Base-by-base conservation (phyloP, 1,284 basidiomycete genomes). In the Thecaphora thlaspeos region DNA sequence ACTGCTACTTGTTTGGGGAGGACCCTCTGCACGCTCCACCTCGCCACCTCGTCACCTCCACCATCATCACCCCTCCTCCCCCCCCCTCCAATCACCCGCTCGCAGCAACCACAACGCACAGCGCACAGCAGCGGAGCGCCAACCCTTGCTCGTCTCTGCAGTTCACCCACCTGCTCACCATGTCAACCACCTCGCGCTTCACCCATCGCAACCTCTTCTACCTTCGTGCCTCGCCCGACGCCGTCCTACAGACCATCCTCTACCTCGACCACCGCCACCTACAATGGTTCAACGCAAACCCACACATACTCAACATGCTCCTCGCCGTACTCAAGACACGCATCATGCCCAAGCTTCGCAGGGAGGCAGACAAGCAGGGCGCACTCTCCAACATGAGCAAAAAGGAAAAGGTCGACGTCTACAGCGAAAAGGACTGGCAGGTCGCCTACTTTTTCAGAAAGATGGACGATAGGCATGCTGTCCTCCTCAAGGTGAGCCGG, bases 201-300 rank as follows among this genome's bases (percentile, higher is more conserved):
- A 51, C 68, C 5, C 69, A 71, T 18, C 73, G 76, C n/a, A 74
- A 78, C 46, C 59, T 75, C 24, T 75, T 65, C 45, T 80, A 80
- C 66, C 69, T 80, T 8, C 78, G 79, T 23, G 73, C 78, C 26
- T 76, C 73, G 2, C 70, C 77, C 4, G 64, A 67, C 21, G 60
- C 73, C 9, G 78, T 80, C 10, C 61, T 80, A 0, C 77, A 76
- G 40, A 71, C 76, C 55, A 64, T 78, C 51, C 63, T 80, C 38
- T 79, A 79, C 57, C 65, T 80, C 39, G 80, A 80, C 54, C 65
- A 75, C 10, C 63, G 74, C 17, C 77, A 80, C 45, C 67, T 79
- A 0, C 55, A 64, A 11, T 80, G 79, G 79, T 77, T 80, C 71
- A 79, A 77, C 38, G 66, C 68, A 22, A 55, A 73, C 41, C 52